Evolutionary conservation across 805 yeast species (phyloP).

Genomic region (Candida nanaspora): DNA sequence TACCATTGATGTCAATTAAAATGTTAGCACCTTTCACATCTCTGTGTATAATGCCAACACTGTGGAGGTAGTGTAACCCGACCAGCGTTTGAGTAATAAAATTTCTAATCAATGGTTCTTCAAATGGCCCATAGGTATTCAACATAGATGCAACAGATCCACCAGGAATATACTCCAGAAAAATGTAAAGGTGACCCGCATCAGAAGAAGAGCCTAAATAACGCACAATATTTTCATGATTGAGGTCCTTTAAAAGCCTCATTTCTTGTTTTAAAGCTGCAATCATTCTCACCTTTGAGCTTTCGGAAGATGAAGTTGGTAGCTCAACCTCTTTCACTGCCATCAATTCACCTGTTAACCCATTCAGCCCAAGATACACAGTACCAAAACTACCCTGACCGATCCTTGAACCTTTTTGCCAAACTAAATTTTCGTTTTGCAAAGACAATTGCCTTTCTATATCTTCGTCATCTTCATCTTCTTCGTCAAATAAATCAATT

Average conservation of each 20-base stretch:
- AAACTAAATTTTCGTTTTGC: conserved; percentile 46
- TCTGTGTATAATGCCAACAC: conserved; percentile 51
- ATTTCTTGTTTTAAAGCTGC: conserved; percentile 83
- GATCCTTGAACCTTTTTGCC: conserved; percentile 90
- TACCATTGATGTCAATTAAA: conserved; percentile 49
- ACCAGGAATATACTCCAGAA: conserved; percentile 44
- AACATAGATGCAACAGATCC: conserved; percentile 48
- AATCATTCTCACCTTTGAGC: conserved; percentile 40
- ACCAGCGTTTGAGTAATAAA: conserved; percentile 48
- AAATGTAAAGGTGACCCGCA: conserved; percentile 66
- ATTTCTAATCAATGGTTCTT: conserved; percentile 50
- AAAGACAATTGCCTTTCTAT: conserved; percentile 26
- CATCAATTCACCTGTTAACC: conserved; percentile 90
- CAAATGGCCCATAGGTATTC: conserved; percentile 52
- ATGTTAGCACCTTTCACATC: conserved; percentile 64
- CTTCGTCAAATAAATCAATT: conserved; percentile 38
- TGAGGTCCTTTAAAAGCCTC: conserved; percentile 63
- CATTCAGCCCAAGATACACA: conserved; percentile 87
- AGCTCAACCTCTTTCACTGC: conserved; percentile 92
- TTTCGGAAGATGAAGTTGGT: conserved; percentile 31
- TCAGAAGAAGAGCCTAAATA: conserved; percentile 85
- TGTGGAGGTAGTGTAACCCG: conserved; percentile 50
- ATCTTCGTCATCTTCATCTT: conserved; percentile 31
- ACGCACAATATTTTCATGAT: conserved; percentile 89
- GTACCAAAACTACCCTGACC: conserved; percentile 96